These are phyloP conservation scores for Globisporangium paroecandrum DNA, from an alignment of 352 stramenopile species.

Conservation along the genomic window DNA sequence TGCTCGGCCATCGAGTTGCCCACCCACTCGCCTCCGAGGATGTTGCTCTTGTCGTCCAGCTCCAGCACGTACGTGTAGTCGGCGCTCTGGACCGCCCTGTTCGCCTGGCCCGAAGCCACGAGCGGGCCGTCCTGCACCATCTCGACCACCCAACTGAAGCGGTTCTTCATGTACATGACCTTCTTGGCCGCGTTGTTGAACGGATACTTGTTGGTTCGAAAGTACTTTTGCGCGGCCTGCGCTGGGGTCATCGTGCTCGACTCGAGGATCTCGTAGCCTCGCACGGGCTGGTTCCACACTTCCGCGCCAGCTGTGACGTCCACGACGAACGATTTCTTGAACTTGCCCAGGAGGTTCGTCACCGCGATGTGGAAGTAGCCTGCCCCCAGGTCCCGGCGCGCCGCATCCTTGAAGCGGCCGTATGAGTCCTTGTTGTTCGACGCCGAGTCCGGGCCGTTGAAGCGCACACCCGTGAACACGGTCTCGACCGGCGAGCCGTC, in stretches of 20 bases:
- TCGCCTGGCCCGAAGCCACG: slow-evolving; percentile 23
- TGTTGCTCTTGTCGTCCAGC: slow-evolving; percentile 46
- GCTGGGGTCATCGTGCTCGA: slow-evolving; percentile 26
- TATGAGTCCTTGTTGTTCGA: slow-evolving; percentile 11
- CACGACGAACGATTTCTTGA: slow-evolving; percentile 14
- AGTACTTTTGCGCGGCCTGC: slow-evolving; percentile 34
- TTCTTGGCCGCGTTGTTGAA: slow-evolving; percentile 42
- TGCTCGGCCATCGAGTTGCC: slow-evolving; percentile 25
- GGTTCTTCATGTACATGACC: slow-evolving; percentile 41
- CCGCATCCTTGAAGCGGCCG: slow-evolving; percentile 13
- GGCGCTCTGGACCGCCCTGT: slow-evolving; percentile 38
- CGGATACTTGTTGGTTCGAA: slow-evolving; percentile 38
- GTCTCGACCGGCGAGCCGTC: slow-evolving; percentile 10
- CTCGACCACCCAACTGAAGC: slow-evolving; percentile 37
- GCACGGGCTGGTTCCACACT: slow-evolving; percentile 65
- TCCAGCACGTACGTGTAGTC: slow-evolving; percentile 68
- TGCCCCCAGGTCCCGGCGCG: slow-evolving; percentile 10
- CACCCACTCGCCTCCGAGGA: slow-evolving; percentile 67
- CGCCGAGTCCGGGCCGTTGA: slow-evolving; percentile 13
- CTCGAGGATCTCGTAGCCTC: slow-evolving; percentile 35
- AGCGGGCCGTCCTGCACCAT: slow-evolving; percentile 19
- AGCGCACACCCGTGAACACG: slow-evolving; percentile 17
- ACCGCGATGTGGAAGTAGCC: slow-evolving; percentile 16
- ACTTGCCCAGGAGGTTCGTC: slow-evolving; percentile 13
- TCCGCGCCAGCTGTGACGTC: slow-evolving; percentile 15